Evolutionary conservation across 2,329 filamentous ascomycete genomes (phyloP).

Genomic region (Phaeosphaeriaceae sp.): DNA sequence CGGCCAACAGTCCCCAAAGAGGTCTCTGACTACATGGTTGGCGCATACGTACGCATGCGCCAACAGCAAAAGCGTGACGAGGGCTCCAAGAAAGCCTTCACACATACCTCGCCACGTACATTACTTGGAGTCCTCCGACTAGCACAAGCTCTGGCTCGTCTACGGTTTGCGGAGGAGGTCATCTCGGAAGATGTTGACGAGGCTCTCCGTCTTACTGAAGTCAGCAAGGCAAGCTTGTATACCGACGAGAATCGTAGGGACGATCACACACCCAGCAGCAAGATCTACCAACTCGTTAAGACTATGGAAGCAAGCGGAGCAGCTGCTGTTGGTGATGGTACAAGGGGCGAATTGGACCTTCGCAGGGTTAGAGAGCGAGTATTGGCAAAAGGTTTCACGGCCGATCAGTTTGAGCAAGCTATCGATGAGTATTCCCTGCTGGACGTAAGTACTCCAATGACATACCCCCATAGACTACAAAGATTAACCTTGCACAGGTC

Average conservation of each 20-base stretch:
- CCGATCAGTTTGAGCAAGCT: constrained; percentile 85
- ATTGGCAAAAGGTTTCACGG: constrained; percentile 94
- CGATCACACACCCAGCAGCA: constrained; percentile 80
- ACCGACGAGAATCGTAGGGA: constrained; percentile 65
- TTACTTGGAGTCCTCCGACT: constrained; percentile 91
- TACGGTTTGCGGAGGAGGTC: constrained; percentile 86
- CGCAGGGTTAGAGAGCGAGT: constrained; percentile 89
- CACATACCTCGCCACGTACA: constrained; percentile 92
- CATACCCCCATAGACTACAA: not conserved
- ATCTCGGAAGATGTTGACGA: constrained; percentile 95
- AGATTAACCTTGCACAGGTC: constrained; percentile 52
- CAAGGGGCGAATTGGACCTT: constrained; percentile 78
- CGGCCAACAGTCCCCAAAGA: constrained; percentile 82
- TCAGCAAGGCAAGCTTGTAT: constrained; percentile 89
- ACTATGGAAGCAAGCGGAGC: constrained; percentile 85
- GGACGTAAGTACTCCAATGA: constrained; percentile 71
- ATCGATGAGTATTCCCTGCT: constrained; percentile 88
- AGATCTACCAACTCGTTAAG: constrained; percentile 95
- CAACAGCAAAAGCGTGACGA: constrained; percentile 92
- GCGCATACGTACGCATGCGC: constrained; percentile 93
- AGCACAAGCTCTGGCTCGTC: constrained; percentile 88
- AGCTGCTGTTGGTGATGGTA: constrained; percentile 76
- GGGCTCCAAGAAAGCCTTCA: constrained; percentile 88
- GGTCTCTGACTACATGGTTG: constrained; percentile 95
- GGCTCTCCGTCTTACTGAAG: constrained; percentile 86